Conservation (phyloP, 2,329 filamentous ascomycete species). For the Colletotrichum paranaense region DNA sequence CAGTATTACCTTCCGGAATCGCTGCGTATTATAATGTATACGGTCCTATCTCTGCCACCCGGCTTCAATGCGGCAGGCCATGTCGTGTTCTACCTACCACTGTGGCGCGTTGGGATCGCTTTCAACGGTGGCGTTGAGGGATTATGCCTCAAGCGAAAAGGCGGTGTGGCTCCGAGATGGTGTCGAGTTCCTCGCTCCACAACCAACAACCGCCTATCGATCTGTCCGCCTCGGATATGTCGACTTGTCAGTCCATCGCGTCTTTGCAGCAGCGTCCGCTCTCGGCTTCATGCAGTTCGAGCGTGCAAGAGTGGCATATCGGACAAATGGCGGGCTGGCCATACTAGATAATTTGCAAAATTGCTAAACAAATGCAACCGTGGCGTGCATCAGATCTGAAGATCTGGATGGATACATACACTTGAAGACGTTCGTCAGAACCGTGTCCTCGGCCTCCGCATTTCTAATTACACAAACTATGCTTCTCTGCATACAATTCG, state of each 20-base stretch:
- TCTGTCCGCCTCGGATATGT: constrained; percentile 16
- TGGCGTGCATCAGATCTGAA: constrained; percentile 32
- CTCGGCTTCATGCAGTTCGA: constrained; percentile 11
- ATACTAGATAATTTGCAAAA: not conserved
- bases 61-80: not conserved
- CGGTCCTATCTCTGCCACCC: not conserved
- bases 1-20: not conserved
- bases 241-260: not conserved
- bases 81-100: not conserved
- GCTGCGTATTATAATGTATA: not conserved
- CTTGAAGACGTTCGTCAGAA: not conserved
- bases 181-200: constrained; percentile 28
- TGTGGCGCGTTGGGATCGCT: not conserved
- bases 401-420: constrained; percentile 16
- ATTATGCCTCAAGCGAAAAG: constrained; percentile 36
- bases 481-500: not conserved
- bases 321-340: constrained; percentile 10
- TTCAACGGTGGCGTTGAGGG: constrained; percentile 31
- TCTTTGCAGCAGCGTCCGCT: not conserved
- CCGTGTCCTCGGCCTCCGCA: too few species aligned
- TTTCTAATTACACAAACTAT: not conserved
- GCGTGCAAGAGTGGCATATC: not conserved
- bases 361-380: constrained; percentile 21
- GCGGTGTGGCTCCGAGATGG: constrained; percentile 37
- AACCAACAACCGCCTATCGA: constrained; percentile 22